Evolutionary conservation across 257 asterid genomes (phyloP), one percentile per base, ranked within the genome.

Genomic region (Solanum chmielewskii): DNA sequence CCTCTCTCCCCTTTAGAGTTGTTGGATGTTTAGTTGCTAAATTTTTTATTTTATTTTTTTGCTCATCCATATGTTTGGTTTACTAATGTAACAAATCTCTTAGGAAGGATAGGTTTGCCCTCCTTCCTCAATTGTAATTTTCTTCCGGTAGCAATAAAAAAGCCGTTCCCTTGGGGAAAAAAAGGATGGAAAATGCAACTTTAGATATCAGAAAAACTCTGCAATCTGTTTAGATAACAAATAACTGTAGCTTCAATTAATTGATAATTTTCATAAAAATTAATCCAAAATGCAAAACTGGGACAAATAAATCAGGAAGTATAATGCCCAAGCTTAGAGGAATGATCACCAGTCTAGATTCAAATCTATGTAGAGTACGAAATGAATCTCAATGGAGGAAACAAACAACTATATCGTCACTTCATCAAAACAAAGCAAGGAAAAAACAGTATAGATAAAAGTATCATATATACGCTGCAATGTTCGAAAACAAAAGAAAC

Each of bases 401-500:
- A 49, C 85, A 49, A 49, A 47, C 69, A 47, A 47, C 31, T 10
- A 29, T 27, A 78, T 16, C 7, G 16, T 33, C 69, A 27, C 41
- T 49, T 31, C 85, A 49, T 31, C 20, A 29, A 21, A 27, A 37
- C 25, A 86, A 78, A 25, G 84, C 35, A 47, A 86, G 77, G 18
- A 15, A 52, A 44, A 74, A 64, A 66, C 33, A 35, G 37, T 73
- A 35, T 27, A 42, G 33, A 47, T 27, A 37, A n/a, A 31, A 33
- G 73, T 47, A 69, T 21, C 56, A 82, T 29, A 66, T n/a, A 11
- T 29, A 35, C 68, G 77, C 73, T 29, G 18, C 82, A 44, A 83
- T 62, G 66, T 82, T 85, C 64, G 62, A 81, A 45, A 1, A 11
- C 29, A 83, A 37, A 84, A 74, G n/a, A 37, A 87, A 88, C 96